phyloP scores from a whole-genome alignment of 805 yeast genomes.

The Myxozyma lipomycoides region DNA sequence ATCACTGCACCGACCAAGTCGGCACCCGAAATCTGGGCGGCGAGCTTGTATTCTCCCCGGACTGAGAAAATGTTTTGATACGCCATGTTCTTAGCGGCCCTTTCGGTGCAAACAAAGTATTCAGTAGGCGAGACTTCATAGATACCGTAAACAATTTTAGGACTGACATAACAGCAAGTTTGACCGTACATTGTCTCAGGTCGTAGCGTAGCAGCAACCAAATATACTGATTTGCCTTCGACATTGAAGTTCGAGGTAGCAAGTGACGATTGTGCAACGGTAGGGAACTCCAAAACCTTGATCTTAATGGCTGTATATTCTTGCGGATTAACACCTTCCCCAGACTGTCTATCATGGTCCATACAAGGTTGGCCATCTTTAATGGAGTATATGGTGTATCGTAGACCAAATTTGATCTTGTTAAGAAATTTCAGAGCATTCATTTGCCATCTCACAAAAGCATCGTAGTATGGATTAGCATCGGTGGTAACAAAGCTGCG shows the following conservation, averaged over 20 bases:
- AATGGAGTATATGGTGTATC: slow-evolving; percentile 95
- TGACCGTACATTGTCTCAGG: slow-evolving; percentile 99
- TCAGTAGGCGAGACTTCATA: slow-evolving; percentile 72
- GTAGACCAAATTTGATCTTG: slow-evolving; percentile 95
- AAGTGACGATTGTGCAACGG: slow-evolving; percentile 49
- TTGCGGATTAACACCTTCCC: slow-evolving; percentile 96
- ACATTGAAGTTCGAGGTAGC: slow-evolving; percentile 43
- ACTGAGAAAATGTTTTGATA: slow-evolving; percentile 88
- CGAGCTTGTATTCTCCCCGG: slow-evolving; percentile 71
- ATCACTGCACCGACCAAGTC: slow-evolving; percentile 81
- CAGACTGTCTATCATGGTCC: slow-evolving; percentile 97
- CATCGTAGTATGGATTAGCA: slow-evolving; percentile 89
- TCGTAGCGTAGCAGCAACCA: slow-evolving; percentile 95
- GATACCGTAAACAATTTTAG: slow-evolving; percentile 87
- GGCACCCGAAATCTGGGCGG: slow-evolving; percentile 60
- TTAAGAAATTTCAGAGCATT: slow-evolving; percentile 77
- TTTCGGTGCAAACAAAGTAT: slow-evolving; percentile 80
- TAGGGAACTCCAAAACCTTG: slow-evolving; percentile 55
- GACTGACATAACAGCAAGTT: slow-evolving; percentile 95
- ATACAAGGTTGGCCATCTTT: slow-evolving; percentile 99
- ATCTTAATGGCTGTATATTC: slow-evolving; percentile 94
- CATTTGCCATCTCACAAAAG: slow-evolving; percentile 96
- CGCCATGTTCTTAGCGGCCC: slow-evolving; percentile 96
- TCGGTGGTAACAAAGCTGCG: slow-evolving; percentile 94
- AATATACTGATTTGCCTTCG: slow-evolving; percentile 59